Evolutionary conservation across 2,329 filamentous ascomycete genomes (phyloP).

Genomic region (Fusarium coffeatum): DNA sequence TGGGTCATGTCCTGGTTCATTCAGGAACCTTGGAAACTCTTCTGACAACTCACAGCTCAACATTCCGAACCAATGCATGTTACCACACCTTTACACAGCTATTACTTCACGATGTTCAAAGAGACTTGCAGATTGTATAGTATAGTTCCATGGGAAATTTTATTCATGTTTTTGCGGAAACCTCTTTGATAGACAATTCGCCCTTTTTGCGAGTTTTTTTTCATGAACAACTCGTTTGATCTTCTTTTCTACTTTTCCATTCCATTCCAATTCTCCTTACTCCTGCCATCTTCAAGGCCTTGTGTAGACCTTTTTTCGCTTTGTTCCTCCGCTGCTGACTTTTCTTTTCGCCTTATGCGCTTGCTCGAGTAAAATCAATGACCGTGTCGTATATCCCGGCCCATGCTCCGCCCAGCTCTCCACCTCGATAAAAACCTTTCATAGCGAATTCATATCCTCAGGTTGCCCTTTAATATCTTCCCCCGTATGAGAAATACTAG

Average conservation of each 20-base stretch:
- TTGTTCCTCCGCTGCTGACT: slow-evolving; percentile 34
- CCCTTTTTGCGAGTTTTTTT: slow-evolving; percentile 47
- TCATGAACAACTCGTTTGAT: slow-evolving; percentile 31
- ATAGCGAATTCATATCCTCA: slow-evolving; percentile 37
- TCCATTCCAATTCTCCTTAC: not conserved
- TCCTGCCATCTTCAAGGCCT: not conserved
- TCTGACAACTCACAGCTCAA: slow-evolving; percentile 23
- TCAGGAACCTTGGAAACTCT: slow-evolving; percentile 34
- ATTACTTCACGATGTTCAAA: slow-evolving; percentile 3
- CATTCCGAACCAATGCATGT: slow-evolving; percentile 8
- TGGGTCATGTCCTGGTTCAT: slow-evolving; percentile 28
- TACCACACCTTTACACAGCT: slow-evolving; percentile 2
- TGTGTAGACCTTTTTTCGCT: slow-evolving; percentile 13
- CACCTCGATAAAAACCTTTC: slow-evolving; percentile 4
- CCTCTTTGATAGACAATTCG: slow-evolving; percentile 38
- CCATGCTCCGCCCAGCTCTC: slow-evolving; percentile 12
- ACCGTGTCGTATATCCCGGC: slow-evolving; percentile 12
- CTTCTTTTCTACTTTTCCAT: slow-evolving; percentile 23
- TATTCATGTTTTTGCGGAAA: slow-evolving; percentile 47
- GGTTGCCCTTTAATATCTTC: slow-evolving; percentile 45
- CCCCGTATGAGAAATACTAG: slow-evolving; percentile 38
- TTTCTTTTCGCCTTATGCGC: slow-evolving; percentile 37
- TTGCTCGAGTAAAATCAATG: slow-evolving; percentile 29
- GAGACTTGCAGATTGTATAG: slow-evolving; percentile 3
- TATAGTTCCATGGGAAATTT: slow-evolving; percentile 31